A percentile compares a stretch with the other conserved stretches of the same genome.
Conservation (phyloP, 2,329 filamentous ascomycete species). For the Exserohilum turcica region DNA sequence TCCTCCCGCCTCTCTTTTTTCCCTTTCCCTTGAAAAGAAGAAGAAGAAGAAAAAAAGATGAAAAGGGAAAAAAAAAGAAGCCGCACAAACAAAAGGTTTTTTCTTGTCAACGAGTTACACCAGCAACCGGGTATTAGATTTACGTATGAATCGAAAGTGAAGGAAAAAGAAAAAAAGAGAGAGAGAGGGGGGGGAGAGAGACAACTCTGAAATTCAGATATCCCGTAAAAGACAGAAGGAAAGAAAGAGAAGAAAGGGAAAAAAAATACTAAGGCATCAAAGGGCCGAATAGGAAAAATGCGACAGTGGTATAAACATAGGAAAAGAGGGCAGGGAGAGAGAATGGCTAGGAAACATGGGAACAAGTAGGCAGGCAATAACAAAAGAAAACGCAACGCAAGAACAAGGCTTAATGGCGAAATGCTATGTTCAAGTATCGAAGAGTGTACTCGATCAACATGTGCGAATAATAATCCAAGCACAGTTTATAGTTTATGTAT, state of each 20-base stretch:
- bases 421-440: not conserved
- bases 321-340: constrained; percentile 3
- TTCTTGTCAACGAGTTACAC: not conserved
- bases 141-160: not conserved
- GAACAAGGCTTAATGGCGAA: constrained; percentile 11
- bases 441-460: too few species aligned
- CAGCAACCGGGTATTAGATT: constrained; percentile 8
- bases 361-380: constrained; percentile 3
- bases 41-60: too few species aligned
- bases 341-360: not conserved
- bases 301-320: constrained; percentile 15
- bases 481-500: not conserved
- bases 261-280: not conserved
- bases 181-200: not conserved
- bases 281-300: not conserved
- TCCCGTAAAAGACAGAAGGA: not conserved
- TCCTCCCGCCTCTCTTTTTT: too few species aligned
- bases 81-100: not conserved
- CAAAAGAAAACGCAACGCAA: not conserved
- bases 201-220: not conserved
- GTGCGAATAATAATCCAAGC: not conserved
- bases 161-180: too few species aligned
- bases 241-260: not conserved
- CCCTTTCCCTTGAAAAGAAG: too few species aligned
- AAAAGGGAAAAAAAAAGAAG: too few species aligned